A percentile compares a stretch with the other conserved stretches of the same genome.
phyloP scores from a whole-genome alignment of 768 basidiomycete species.

The Peribolospora kevripleyi region DNA sequence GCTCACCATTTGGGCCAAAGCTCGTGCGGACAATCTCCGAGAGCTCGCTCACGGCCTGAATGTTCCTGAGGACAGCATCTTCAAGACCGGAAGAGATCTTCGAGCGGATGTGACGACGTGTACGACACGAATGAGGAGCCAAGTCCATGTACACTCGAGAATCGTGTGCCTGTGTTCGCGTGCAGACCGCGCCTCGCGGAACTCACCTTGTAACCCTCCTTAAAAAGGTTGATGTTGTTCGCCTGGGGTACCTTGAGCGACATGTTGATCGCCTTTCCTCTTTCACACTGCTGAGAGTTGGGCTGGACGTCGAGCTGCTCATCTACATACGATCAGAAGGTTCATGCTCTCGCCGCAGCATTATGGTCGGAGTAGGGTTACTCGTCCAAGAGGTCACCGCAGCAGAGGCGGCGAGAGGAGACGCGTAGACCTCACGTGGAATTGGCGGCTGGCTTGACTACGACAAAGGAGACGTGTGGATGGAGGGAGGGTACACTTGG shows the following conservation, averaged over 20 bases:
- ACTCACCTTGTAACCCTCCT: conserved; percentile 77
- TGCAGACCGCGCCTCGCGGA: conserved; percentile 2
- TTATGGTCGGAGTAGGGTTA: too few species aligned
- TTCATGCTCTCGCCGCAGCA: too few species aligned
- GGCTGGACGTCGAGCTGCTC: too few species aligned
- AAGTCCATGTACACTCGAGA: background rate
- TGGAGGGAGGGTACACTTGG: too few species aligned
- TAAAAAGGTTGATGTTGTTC: conserved; percentile 75
- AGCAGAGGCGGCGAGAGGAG: too few species aligned
- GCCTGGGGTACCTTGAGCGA: conserved; percentile 81
- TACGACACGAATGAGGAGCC: background rate
- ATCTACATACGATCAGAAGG: too few species aligned
- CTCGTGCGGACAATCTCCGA: conserved; percentile 73
- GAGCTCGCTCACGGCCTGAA: conserved; percentile 82
- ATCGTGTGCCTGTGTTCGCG: background rate
- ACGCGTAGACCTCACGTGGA: too few species aligned
- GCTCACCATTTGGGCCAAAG: background rate
- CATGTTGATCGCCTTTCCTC: conserved; percentile 26
- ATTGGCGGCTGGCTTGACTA: too few species aligned
- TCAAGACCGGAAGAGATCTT: conserved; percentile 57
- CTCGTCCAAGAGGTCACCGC: too few species aligned
- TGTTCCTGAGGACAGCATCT: conserved; percentile 90
- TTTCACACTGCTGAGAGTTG: too few species aligned
- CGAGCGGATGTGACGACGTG: conserved; percentile 12
- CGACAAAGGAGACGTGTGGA: too few species aligned